Conservation (phyloP, 1,284 basidiomycete species). For the Taiwanofungus camphoratus region DNA sequence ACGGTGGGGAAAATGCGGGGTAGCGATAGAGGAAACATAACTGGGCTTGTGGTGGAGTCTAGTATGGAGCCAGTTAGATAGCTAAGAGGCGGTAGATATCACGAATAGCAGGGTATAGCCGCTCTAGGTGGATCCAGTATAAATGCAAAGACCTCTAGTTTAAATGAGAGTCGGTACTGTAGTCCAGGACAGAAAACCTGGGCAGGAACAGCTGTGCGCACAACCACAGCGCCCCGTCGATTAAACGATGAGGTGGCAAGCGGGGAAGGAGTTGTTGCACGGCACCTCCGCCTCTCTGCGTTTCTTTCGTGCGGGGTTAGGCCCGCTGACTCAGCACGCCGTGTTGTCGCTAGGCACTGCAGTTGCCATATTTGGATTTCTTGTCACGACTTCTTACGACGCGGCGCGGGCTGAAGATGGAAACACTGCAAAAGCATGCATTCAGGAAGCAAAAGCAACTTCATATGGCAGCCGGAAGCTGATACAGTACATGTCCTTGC, state of each 20-base stretch:
- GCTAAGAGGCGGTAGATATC: constrained; percentile 10
- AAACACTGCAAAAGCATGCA: background rate
- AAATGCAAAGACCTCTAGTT: constrained; percentile 15
- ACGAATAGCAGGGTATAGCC: constrained; percentile 16
- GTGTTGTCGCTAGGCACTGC: background rate
- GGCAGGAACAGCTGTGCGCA: constrained; percentile 3
- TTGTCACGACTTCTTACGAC: constrained; percentile 6
- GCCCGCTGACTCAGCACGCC: constrained; percentile 20
- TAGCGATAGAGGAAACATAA: constrained; percentile 27
- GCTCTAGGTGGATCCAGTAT: constrained; percentile 10
- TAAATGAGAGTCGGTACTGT: constrained; percentile 17
- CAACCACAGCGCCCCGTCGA: constrained; percentile 3
- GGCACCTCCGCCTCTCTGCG: constrained; percentile 2
- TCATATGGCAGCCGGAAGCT: constrained; percentile 78
- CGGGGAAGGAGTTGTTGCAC: background rate
- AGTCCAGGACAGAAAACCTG: constrained; percentile 15
- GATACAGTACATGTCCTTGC: constrained; percentile 98
- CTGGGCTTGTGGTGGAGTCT: constrained; percentile 1
- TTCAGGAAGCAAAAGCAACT: constrained; percentile 35
- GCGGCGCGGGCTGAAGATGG: constrained; percentile 1
- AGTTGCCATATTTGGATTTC: constrained; percentile 1
- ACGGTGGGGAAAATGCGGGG: constrained; percentile 41
- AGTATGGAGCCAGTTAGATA: background rate
- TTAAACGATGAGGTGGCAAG: constrained; percentile 21
- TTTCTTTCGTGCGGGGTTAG: constrained; percentile 12